Base-by-base conservation (phyloP, 768 basidiomycete species). In the Kwoniella mangroviensis region DNA sequence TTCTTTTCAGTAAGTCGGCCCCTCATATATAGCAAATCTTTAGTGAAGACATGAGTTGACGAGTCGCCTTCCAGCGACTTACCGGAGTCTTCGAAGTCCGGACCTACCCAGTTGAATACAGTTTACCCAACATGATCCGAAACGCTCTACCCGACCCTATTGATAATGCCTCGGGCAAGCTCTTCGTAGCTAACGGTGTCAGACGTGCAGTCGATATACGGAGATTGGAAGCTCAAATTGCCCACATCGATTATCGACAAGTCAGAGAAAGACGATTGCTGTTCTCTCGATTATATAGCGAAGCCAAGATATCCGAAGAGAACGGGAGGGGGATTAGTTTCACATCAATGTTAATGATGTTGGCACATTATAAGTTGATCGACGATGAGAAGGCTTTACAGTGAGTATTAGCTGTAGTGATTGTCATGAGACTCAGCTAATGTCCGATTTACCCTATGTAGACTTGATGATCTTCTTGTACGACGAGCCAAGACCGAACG, bases 361-460 rank as follows among this genome's bases (percentile, higher is more conserved):
- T 98, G 51, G 91, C 92, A 1, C 96, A 97, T 80, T 90, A 98
- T 84, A 94, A 92, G 82, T 84, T 98, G 62, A 93, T 98, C 72
- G 88, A 92, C 60, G 94, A 97, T 83, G 88, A 88, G 28, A 91
- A 93, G 40, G 95, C 95, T 15, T 84, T 98, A 26, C 87, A 89
- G 95, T 96, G 82, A 80, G 92, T 88, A 15, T 4, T 58, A 41
- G 15, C 21, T 24, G 17, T 52, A 24, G 4, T 58, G 21, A 2
- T 56, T 22, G 28, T 55, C 53, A 34, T 34, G 43, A 63, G 7
- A 57, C 22, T 56, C n/a, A 13, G 49, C 43, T 41, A 49, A 24
- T 53, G 43, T 64, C 22, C 6, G n/a, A 6, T 12, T 15, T 4
- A 43, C 49, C 24, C 2, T 67, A 10, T 24, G 2, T 72, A 97